A percentile compares a stretch with the other conserved stretches of the same genome.
phyloP scores from a whole-genome alignment of 1,284 basidiomycete genomes.

The Vanrija sp. region DNA sequence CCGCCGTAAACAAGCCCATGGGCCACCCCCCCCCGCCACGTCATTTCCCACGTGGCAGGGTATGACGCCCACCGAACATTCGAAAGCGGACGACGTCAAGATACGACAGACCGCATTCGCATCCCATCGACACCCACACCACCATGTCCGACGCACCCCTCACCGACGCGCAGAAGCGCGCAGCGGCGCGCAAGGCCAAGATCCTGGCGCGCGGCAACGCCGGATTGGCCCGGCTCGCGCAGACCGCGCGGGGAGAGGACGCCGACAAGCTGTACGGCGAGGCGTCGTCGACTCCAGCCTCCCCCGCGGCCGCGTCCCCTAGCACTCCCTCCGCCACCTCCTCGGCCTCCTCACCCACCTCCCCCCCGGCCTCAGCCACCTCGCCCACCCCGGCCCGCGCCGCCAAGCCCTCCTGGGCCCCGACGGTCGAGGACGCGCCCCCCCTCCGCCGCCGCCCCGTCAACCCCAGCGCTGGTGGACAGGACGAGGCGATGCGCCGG shows the following conservation, averaged over 20 bases:
- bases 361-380: conserved; percentile 2
- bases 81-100: too few relatives aligned
- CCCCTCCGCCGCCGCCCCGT: neutral
- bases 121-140: neutral
- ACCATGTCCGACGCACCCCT: conserved; percentile 28
- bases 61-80: too few relatives aligned
- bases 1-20: too few relatives aligned
- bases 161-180: conserved; percentile 39
- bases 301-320: neutral
- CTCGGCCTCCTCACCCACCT: conserved; percentile 5
- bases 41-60: too few relatives aligned
- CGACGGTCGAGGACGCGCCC: neutral
- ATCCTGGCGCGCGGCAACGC: conserved; percentile 48
- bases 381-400: neutral
- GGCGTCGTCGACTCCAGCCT: neutral
- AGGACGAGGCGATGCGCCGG: conserved; percentile 22
- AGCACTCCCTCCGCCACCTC: neutral
- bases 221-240: conserved; percentile 44
- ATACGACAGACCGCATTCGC: neutral
- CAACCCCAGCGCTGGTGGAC: neutral
- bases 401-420: neutral
- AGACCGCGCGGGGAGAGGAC: conserved; percentile 47
- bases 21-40: too few relatives aligned
- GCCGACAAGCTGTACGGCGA: conserved; percentile 43
- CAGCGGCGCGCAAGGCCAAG: conserved; percentile 48